Percentiles rank a stretch among this genome's conserved stretches.
Conservation (phyloP, 2,329 filamentous ascomycete species). For the Neofusicoccum laricinum region DNA sequence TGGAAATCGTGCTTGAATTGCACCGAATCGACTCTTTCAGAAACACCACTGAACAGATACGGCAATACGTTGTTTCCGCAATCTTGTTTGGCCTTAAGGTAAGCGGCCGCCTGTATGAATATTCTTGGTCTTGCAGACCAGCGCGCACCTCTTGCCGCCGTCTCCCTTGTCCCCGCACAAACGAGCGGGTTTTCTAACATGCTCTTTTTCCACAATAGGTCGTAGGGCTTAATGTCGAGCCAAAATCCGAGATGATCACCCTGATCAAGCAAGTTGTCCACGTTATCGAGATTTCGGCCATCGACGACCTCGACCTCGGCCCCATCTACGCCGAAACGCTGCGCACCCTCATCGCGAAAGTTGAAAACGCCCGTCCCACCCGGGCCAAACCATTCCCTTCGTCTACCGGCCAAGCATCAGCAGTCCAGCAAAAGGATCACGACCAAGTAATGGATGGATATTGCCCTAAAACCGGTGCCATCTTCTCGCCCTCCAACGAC, state of each 20-base stretch:
- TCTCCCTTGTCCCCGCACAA: not conserved
- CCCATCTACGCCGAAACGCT: constrained; percentile 6
- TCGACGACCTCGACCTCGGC: constrained; percentile 11
- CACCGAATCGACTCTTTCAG: not conserved
- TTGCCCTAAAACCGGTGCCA: not conserved
- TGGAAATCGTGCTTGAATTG: constrained; percentile 1
- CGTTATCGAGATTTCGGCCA: not conserved
- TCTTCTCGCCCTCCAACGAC: not conserved
- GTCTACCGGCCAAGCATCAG: not conserved
- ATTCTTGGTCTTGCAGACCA: not conserved
- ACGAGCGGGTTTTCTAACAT: not conserved
- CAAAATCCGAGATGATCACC: not conserved
- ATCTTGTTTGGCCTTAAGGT: constrained; percentile 6
- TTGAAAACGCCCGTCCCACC: not conserved
- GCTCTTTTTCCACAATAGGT: not conserved
- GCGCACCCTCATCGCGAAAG: constrained; percentile 1
- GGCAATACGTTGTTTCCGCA: not conserved
- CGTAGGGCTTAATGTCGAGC: not conserved
- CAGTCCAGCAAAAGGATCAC: not conserved
- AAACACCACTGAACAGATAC: not conserved
- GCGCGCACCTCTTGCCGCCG: too few species aligned
- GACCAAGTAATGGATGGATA: not conserved
- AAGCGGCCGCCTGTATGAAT: not conserved
- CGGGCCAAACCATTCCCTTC: not conserved
- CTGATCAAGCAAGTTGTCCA: constrained; percentile 8